A percentile compares a stretch with the other conserved stretches of the same genome.
These are phyloP conservation scores for Lavandula angustifolia DNA, from an alignment of 257 asterid species.

Conservation along the genomic window DNA sequence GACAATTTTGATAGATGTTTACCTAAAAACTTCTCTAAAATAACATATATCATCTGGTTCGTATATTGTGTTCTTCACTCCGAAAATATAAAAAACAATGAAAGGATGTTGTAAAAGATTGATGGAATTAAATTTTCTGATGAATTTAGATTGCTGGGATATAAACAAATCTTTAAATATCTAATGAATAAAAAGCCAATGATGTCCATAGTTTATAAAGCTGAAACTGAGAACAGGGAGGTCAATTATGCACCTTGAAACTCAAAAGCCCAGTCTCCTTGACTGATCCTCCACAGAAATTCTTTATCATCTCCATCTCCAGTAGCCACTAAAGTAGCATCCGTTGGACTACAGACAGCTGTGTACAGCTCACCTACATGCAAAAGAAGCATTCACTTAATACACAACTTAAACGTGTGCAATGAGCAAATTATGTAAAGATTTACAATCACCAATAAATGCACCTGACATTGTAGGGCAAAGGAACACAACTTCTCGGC, in stretches of 20 bases:
- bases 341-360: conserved; percentile 80
- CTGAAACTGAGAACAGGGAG: conserved; percentile 17
- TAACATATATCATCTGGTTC: background rate
- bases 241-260: conserved; percentile 56
- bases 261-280: conserved; percentile 79
- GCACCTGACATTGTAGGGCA: background rate
- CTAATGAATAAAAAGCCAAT: background rate
- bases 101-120: background rate
- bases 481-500: background rate
- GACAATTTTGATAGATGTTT: background rate
- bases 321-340: conserved; percentile 80
- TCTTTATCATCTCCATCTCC: conserved; percentile 98
- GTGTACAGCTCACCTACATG: conserved; percentile 75
- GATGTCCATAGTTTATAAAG: conserved; percentile 7
- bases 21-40: conserved; percentile 1
- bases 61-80: conserved; percentile 4
- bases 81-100: conserved; percentile 9
- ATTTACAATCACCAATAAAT: background rate
- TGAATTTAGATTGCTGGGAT: conserved; percentile 2
- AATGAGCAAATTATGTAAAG: conserved; percentile 4
- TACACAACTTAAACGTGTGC: background rate
- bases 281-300: conserved; percentile 73
- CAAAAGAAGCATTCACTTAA: conserved; percentile 22
- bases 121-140: background rate
- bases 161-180: background rate